Percentiles rank a stretch among this genome's conserved stretches.
These are phyloP conservation scores for Syzygium aqueum DNA, from an alignment of 345 rosid species.

Conservation along the genomic window DNA sequence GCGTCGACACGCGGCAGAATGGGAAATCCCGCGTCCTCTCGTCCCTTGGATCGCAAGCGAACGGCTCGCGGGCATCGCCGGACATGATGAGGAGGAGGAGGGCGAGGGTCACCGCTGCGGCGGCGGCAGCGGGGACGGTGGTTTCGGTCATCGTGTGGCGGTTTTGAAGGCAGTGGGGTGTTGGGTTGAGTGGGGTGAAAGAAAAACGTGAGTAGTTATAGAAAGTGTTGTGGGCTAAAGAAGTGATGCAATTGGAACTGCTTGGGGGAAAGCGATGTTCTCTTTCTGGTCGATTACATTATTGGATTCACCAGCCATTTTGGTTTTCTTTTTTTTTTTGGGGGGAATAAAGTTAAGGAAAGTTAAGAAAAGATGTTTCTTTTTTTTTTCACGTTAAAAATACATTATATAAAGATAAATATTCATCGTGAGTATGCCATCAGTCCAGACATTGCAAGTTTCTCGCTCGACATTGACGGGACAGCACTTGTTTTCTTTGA, in stretches of 20 bases:
- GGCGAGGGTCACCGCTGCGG: background rate
- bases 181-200: background rate
- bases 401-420: background rate
- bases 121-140: background rate
- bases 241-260: background rate
- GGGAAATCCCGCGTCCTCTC: constrained; percentile 23
- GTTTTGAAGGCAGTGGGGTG: background rate
- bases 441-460: background rate
- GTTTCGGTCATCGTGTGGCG: background rate
- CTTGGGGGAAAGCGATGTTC: background rate
- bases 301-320: background rate
- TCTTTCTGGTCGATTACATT: background rate
- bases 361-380: too few species aligned
- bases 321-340: background rate
- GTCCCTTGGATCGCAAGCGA: constrained; percentile 50
- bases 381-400: background rate
- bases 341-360: background rate
- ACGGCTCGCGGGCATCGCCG: constrained; percentile 31
- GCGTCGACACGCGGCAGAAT: constrained; percentile 44
- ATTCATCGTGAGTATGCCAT: background rate
- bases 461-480: background rate
- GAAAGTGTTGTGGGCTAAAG: background rate
- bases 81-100: constrained; percentile 2
- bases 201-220: background rate
- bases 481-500: background rate